Percentiles rank a stretch among this genome's conserved stretches.
Evolutionary conservation across 805 yeast genomes (phyloP).

Genomic region (Saturnispora quitensis): DNA sequence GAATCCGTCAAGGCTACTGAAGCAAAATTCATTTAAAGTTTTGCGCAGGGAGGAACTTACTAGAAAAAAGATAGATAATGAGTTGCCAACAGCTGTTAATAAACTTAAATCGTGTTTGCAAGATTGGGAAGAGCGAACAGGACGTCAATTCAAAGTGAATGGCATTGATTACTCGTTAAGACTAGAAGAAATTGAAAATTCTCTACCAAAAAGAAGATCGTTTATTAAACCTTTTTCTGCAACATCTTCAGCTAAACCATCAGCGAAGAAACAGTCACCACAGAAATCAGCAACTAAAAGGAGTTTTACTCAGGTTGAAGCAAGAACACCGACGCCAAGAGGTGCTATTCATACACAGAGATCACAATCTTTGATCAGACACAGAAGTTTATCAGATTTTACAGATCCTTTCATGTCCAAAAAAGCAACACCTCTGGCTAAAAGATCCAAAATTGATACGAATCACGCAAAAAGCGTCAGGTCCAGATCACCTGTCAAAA

Average conservation of each 20-base stretch:
- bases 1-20: slow-evolving; percentile 70
- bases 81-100: slow-evolving; percentile 54
- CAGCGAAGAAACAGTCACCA: background rate
- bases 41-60: slow-evolving; percentile 71
- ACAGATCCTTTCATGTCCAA: slow-evolving; percentile 5
- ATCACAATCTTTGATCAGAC: slow-evolving; percentile 1
- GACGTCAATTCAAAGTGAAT: slow-evolving; percentile 33
- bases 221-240: slow-evolving; percentile 2
- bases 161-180: slow-evolving; percentile 39
- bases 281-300: background rate
- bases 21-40: slow-evolving; percentile 70
- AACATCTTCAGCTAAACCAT: slow-evolving; percentile 1
- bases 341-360: background rate
- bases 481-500: background rate
- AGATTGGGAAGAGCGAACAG: slow-evolving; percentile 37
- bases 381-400: background rate
- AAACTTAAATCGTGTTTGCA: slow-evolving; percentile 40
- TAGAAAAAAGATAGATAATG: slow-evolving; percentile 56
- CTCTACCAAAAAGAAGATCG: slow-evolving; percentile 9
- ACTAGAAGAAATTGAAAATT: slow-evolving; percentile 18
- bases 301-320: background rate
- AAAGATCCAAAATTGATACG: background rate
- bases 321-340: slow-evolving; percentile 2
- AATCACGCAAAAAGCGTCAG: background rate
- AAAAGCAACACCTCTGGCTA: background rate